Conservation (phyloP, 2,329 filamentous ascomycete species). For the Coniosporium tulheliwenetii region DNA sequence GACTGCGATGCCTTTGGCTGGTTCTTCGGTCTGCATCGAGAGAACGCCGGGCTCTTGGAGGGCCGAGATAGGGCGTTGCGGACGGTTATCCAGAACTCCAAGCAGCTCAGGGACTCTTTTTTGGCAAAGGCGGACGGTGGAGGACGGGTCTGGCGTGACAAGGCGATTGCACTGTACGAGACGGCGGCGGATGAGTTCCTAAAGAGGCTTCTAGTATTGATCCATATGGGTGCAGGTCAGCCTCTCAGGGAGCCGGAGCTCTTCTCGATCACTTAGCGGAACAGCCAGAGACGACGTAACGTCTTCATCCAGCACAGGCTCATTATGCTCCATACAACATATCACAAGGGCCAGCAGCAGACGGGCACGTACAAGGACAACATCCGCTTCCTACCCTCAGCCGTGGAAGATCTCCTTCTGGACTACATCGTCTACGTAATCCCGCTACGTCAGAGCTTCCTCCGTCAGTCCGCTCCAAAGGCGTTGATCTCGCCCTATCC, state of each 20-base stretch:
- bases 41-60: not conserved
- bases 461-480: too few relatives aligned
- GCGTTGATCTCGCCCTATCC: too few relatives aligned
- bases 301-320: conserved; percentile 2
- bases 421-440: conserved; percentile 5
- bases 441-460: conserved; percentile 4
- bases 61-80: not conserved
- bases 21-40: not conserved
- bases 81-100: not conserved
- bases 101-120: not conserved
- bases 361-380: too few relatives aligned
- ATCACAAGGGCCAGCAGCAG: too few relatives aligned
- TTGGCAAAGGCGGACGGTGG: not conserved
- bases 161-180: too few relatives aligned
- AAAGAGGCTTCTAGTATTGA: not conserved
- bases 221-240: not conserved
- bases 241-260: not conserved
- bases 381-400: conserved; percentile 4
- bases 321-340: conserved; percentile 4
- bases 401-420: conserved; percentile 4
- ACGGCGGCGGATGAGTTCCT: not conserved
- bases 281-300: conserved; percentile 2
- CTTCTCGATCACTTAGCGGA: not conserved
- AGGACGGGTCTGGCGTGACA: too few relatives aligned
- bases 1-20: not conserved